Base-by-base conservation (phyloP, 768 basidiomycete genomes). In the Saitozyma podzolica region DNA sequence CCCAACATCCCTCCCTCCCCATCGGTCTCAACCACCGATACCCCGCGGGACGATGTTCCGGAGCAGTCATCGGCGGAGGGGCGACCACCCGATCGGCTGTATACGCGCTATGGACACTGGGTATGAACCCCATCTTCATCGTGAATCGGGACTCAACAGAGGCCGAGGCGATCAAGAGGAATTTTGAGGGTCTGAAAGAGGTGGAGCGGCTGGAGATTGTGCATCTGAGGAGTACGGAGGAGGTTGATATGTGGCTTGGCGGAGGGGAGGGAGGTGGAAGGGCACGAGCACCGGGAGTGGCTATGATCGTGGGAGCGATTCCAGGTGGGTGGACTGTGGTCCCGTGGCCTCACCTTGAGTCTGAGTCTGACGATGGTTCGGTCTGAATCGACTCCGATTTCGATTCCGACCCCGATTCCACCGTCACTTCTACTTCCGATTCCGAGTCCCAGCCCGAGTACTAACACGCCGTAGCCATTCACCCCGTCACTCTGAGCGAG, bases 41-140 rank as follows among this genome's bases (percentile, higher is more conserved):
- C 57, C 10, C 20, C 11, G 29, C 14, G 6, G 40, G 48, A 16
- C 40, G 13, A 20, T 11, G 17, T 6, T 40, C 58, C 14, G 49
- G 20, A 13, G 58, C 58, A 17, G 58, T 59, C 17, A 59, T 59
- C 14, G 58, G 58, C 40, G 58, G 58, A 8, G 58, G 58, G 51
- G 58, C 58, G 5, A 59, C 58, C 29, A 59, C 58, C 7, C 58
- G 58, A 9, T 59, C 58, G 1, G 58, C 58, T 14, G 52, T 59
- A 9, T 40, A 51, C 10, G 49, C 58, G 2, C 50, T 59, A 14
- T 50, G 52, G 19, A 40, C 42, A 41, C 14, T 59, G 29, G 58
- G 58, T 0, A 19, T 52, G 10, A 40, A 45, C 14, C 58, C 58
- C 5, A 59, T 59, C 49, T 59, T 52, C n/a, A 17, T 59, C 9